Conservation (phyloP, 345 rosid species). For the Passiflora organensis region DNA sequence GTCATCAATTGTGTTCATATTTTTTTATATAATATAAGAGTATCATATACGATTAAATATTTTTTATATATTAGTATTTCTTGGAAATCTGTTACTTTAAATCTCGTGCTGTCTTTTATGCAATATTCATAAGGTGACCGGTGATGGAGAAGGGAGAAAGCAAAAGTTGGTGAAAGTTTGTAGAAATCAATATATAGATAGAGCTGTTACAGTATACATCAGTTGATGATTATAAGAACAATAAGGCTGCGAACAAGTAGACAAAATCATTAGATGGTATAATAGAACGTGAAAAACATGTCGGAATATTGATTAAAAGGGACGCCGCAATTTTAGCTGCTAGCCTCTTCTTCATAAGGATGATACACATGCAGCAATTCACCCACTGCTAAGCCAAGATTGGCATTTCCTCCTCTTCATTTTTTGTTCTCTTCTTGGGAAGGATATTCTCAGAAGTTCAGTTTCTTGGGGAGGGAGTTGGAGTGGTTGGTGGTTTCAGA, state of each 20-base stretch:
- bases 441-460: not conserved
- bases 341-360: slow-evolving; percentile 13
- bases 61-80: too few species aligned
- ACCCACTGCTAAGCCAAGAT: not conserved
- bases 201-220: too few species aligned
- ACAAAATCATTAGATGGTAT: not conserved
- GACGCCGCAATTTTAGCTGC: slow-evolving; percentile 8
- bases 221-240: not conserved
- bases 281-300: not conserved
- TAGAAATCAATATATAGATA: too few species aligned
- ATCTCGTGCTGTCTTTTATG: too few species aligned
- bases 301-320: not conserved
- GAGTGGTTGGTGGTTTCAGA: slow-evolving; percentile 27
- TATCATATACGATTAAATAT: too few species aligned
- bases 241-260: not conserved
- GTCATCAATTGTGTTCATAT: too few species aligned
- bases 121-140: too few species aligned
- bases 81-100: too few species aligned
- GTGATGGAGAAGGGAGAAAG: too few species aligned
- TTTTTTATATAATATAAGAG: too few species aligned
- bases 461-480: slow-evolving; percentile 7
- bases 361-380: not conserved
- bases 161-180: not conserved
- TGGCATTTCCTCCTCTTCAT: not conserved
- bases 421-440: not conserved